Base-by-base conservation (phyloP, 371 early-diverging fungal genomes). In the Synchytrium microbalum region DNA sequence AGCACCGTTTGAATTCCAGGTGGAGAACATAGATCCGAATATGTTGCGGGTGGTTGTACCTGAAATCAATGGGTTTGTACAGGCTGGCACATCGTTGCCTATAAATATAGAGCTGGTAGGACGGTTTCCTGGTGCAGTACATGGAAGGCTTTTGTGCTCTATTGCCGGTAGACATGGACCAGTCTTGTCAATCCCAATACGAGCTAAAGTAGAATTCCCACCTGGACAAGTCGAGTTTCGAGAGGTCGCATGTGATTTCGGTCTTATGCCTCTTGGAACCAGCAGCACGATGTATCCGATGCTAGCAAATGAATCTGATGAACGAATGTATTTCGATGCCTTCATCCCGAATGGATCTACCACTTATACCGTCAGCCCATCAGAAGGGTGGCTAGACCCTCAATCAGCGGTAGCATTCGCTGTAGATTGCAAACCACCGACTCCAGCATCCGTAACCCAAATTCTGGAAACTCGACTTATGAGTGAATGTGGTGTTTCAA, bases 181-280 rank as follows among this genome's bases (percentile, higher is more conserved):
- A 0, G 56, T 61, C 0, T 23, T 78, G 14, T 31, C 63, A 2
- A 60, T 79, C 8, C 72, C 75, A 1, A 29, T 79, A 1, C 32
- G 31, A 2, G 73, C 66, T 2, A 60, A n/a, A 8, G 68, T 79
- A 0, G 64, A 31, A 0, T 31, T 79, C 2, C 38, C 59, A 3
- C 71, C 73, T 2, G 64, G 65, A 0, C 58, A 60, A 10, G 30
- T 76, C 0, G 60, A 60, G 0, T 79, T 79, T 66, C 69, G 55
- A 1, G 59, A 32, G 23, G 54, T 55, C 14, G 24, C 55, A 3
- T 58, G 73, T n/a, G 75, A 79, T 64, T 76, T 76, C 64, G 79
- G 79, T 2, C 60, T 79, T 55, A n/a, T 79, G 19, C 65, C 71
- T 3, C 65, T 79, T 1, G 76, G 79, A 19, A 54, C 58, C 2